Base-by-base conservation (phyloP, 805 yeast species). In the Isabelozyma rhagii region DNA sequence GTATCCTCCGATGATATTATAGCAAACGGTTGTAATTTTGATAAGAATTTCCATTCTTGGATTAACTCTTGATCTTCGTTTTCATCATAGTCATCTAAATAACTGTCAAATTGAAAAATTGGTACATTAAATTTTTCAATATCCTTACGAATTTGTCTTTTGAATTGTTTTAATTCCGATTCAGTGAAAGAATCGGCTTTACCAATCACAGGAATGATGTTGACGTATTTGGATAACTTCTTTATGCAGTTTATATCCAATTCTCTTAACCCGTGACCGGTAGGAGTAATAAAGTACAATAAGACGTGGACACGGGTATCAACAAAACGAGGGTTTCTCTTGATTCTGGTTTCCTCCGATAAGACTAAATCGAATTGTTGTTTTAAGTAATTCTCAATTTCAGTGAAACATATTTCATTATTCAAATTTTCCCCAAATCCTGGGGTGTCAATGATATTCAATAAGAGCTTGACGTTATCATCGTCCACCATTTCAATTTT, bases 261-360 rank as follows among this genome's bases (percentile, higher is more conserved):
- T 63, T 87, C 93, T 52, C 87, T 74, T 54, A 87, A 73, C 1
- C 93, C 92, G 63, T 87, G 94, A 14, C 96, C 96, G 4, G 84
- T 81, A 36, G 93, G 86, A 49, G 84, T 82, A 48, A 91, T 80
- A 60, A 91, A 85, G 71, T 89, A 91, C 46, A 91, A 67, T 56
- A 92, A 82, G 28, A 82, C 83, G 62, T 87, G 94, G 41, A 87
- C 89, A 58, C 94, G 75, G 14, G 91, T 78, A 69, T 88, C 93
- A 57, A 80, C 84, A 61, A 86, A 84, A 55, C 89, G 75, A 25
- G 96, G 96, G 63, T 89, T 89, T 77, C 97, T 84, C 66, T 80
- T 80, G 55, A 91, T 89, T 54, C 93, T 78, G 1, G 94, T 87
- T 66, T 91, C 97, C 64, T 91, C 97, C 1, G 89, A 89, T 44